Percentiles rank a stretch among this genome's conserved stretches.
Conservation (phyloP, 1,284 basidiomycete genomes). For the Cryptococcus sp. region DNA sequence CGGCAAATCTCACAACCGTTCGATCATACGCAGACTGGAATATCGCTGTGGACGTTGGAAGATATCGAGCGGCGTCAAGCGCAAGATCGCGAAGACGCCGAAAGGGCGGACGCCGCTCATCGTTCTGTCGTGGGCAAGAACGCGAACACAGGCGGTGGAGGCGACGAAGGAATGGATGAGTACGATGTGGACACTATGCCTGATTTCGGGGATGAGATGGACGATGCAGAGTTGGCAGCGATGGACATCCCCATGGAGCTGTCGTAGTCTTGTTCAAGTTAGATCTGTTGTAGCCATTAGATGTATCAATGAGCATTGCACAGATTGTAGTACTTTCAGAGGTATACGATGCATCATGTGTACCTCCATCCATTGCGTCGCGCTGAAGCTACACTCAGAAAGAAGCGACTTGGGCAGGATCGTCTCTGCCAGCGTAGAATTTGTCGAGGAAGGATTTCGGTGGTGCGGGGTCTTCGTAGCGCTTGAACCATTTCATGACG, state of each 20-base stretch:
- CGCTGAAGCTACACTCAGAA: constrained; percentile 28
- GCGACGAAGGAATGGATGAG: constrained; percentile 23
- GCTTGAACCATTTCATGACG: constrained; percentile 54
- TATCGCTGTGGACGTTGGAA: constrained; percentile 82
- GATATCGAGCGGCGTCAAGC: constrained; percentile 50
- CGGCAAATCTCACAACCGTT: constrained; percentile 96
- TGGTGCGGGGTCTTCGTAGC: constrained; percentile 45
- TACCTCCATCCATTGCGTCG: background rate
- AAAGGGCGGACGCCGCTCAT: constrained; percentile 24
- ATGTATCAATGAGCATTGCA: too few species aligned
- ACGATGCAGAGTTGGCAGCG: constrained; percentile 41
- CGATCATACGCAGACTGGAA: constrained; percentile 89
- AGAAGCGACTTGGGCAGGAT: constrained; percentile 46
- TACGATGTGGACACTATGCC: constrained; percentile 23
- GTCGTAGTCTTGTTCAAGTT: background rate
- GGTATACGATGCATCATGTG: background rate
- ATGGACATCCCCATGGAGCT: constrained; percentile 30
- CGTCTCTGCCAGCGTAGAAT: constrained; percentile 52
- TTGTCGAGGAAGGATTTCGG: constrained; percentile 55
- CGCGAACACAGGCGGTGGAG: constrained; percentile 1
- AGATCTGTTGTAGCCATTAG: background rate
- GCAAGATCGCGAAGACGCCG: constrained; percentile 43
- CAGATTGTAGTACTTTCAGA: background rate
- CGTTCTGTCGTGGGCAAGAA: constrained; percentile 14
- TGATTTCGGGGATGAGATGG: constrained; percentile 32